Evolutionary conservation across 179 eudicot genomes (phyloP), one percentile per base, ranked within the genome.

Genomic region (Heliamphora pulchella): DNA sequence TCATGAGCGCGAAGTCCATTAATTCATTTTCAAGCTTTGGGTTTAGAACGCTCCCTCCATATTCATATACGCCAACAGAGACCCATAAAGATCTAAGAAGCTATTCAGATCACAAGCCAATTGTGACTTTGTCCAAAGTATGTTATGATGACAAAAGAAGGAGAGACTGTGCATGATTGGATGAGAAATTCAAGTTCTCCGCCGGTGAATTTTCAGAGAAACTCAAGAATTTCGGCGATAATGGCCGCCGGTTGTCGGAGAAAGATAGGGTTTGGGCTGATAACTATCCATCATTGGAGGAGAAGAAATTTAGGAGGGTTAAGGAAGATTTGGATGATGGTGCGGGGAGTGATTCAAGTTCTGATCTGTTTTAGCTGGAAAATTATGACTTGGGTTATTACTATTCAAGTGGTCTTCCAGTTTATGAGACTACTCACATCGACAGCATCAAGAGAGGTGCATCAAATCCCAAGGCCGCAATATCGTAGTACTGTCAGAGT

Each of bases 291-390:
- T 76, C 71, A 78, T 76, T 67, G 15, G 83, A 78, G 68, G 79
- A 77, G n/a, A 82, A 58, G 18, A 81, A 81, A 50, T 65, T 72
- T 5, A 83, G 81, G 64, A 91, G 86, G 11, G 81, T 85, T n/a
- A 80, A 84, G 18, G 87, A 81, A 10, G 80, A 31, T 31, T 0
- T 72, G 53, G 92, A 85, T 65, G 94, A 89, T 79, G 97, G 89
- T 41, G 92, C 47, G 63, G 97, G 91, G 8, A 94, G 98, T 85
- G 99, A 93, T 85, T 92, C 94, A 76, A 96, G 99, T 71, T 93
- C 98, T 55, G 98, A 96, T 91, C 80, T 96, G 68, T 96, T 96
- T 70, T 98, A 96, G 84, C 79, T 96, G 65, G 87, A 88, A 54
- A 89, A 87, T 46, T 84, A 61, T 81, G 93, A 94, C 55, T 86